Evolutionary conservation across 176 grass and related monocot species (phyloP).

Genomic region (Carex littledalei): DNA sequence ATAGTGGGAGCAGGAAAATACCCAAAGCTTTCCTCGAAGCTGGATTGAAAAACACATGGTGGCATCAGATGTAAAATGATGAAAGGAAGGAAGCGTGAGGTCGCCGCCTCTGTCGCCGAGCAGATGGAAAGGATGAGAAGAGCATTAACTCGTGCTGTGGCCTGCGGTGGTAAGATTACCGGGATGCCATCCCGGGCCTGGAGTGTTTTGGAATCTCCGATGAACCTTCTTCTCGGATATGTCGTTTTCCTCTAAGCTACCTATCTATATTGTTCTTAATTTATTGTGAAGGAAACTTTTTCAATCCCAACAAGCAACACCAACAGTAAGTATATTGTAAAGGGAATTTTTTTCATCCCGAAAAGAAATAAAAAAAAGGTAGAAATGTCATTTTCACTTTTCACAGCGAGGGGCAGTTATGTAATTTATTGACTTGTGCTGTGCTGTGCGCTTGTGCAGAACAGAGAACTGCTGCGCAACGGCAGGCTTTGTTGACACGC

Average conservation of each 20-base stretch:
- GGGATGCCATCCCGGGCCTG: background rate
- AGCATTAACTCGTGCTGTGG: background rate
- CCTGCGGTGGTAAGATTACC: constrained; percentile 33
- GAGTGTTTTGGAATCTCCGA: constrained; percentile 36
- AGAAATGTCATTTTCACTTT: constrained; percentile 17
- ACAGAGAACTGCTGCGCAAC: constrained; percentile 17
- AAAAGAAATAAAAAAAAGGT: background rate
- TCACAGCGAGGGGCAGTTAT: constrained; percentile 8
- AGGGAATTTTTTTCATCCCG: background rate
- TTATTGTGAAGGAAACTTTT: background rate
- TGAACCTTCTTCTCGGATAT: constrained; percentile 19
- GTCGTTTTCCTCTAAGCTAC: constrained; percentile 33
- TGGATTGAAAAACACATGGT: background rate
- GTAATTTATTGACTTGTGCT: constrained; percentile 18
- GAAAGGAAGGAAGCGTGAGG: too few species aligned
- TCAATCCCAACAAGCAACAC: too few species aligned
- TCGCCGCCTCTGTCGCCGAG: too few species aligned
- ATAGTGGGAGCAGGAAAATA: background rate
- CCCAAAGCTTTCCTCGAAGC: background rate
- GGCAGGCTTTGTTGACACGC: constrained; percentile 4
- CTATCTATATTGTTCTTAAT: constrained; percentile 18
- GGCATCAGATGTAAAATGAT: background rate
- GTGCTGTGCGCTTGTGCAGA: background rate
- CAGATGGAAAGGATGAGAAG: background rate
- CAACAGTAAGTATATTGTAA: background rate